Evolutionary conservation across 1,284 basidiomycete genomes (phyloP).

Genomic region (Leccinum griseonigrum): DNA sequence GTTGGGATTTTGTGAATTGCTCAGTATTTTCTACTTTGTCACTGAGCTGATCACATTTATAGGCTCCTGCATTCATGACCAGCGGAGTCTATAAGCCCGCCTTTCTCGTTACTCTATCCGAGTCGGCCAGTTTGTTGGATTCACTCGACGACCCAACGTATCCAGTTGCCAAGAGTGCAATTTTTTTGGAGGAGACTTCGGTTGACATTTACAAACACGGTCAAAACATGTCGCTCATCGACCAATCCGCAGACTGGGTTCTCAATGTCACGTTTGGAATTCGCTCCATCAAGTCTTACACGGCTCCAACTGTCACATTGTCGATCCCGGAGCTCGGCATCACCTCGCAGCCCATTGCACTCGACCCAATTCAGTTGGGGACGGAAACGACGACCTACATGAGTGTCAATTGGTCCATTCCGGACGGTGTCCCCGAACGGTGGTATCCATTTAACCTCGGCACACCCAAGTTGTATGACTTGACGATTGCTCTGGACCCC

Average conservation of each 20-base stretch:
- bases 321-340: slow-evolving; percentile 48
- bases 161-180: too few species aligned
- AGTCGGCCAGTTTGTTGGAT: too few species aligned
- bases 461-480: slow-evolving; percentile 51
- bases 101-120: too few species aligned
- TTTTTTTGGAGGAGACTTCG: too few species aligned
- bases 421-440: slow-evolving; percentile 44
- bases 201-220: too few species aligned
- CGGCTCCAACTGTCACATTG: slow-evolving; percentile 39
- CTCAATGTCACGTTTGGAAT: slow-evolving; percentile 54
- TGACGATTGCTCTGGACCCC: slow-evolving; percentile 36
- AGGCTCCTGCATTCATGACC: too few species aligned
- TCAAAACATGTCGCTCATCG: too few species aligned
- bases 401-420: slow-evolving; percentile 45
- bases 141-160: too few species aligned
- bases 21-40: too few species aligned
- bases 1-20: too few species aligned
- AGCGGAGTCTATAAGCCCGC: too few species aligned
- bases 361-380: slow-evolving; percentile 32
- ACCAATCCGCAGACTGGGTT: slow-evolving; percentile 32
- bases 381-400: slow-evolving; percentile 40
- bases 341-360: slow-evolving; percentile 26
- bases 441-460: slow-evolving; percentile 60
- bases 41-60: too few species aligned
- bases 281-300: slow-evolving; percentile 39